phyloP scores from a whole-genome alignment of 2,329 filamentous ascomycete species.

The Fusarium luffae region DNA sequence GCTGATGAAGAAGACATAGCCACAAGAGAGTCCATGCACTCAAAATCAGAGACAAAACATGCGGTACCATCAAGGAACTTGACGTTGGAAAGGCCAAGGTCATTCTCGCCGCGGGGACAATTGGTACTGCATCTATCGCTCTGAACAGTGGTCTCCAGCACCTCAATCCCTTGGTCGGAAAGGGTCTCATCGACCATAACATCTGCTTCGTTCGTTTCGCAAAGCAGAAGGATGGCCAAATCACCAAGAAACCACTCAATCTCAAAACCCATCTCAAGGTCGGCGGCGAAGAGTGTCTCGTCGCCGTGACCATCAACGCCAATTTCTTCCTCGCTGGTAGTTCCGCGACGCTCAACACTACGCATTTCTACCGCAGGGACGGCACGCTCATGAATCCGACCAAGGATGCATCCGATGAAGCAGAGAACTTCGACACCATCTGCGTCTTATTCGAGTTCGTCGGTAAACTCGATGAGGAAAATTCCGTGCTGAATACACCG shows the following conservation, averaged over 20 bases:
- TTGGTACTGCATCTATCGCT: constrained; percentile 32
- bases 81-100: constrained; percentile 25
- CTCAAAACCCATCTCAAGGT: constrained; percentile 26
- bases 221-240: constrained; percentile 8
- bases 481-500: constrained; percentile 20
- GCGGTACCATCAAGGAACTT: constrained; percentile 21
- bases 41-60: constrained; percentile 19
- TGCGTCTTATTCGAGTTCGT: constrained; percentile 33
- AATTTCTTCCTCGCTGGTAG: constrained; percentile 36
- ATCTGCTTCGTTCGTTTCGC: constrained; percentile 31
- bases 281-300: constrained; percentile 6
- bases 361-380: constrained; percentile 19
- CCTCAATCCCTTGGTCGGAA: constrained; percentile 4
- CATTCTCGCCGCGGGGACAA: constrained; percentile 11
- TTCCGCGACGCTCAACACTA: constrained; percentile 26
- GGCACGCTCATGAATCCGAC: constrained; percentile 12
- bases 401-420: constrained; percentile 5
- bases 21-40: constrained; percentile 15
- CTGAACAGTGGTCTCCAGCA: constrained; percentile 31
- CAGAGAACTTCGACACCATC: constrained; percentile 29
- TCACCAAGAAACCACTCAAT: constrained; percentile 29
- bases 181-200: constrained; percentile 33
- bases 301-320: constrained; percentile 34
- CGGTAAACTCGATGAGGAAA: background rate
- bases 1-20: background rate